Evolutionary conservation across 345 rosid species (phyloP).

Genomic region (Hirschfeldia incana): DNA sequence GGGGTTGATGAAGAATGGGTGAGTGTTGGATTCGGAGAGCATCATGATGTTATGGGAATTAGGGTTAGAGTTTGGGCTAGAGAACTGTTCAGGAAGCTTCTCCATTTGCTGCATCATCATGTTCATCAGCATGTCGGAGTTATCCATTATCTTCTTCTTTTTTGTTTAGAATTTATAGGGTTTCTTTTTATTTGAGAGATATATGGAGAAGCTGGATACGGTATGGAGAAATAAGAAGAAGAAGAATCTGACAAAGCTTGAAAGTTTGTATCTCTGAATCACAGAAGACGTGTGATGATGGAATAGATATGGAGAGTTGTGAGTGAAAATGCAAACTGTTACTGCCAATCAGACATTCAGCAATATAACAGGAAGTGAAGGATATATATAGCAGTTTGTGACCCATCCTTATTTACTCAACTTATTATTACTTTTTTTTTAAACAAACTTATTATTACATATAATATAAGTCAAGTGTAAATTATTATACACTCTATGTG

Average conservation of each 20-base stretch:
- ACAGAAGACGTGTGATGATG: constrained; percentile 19
- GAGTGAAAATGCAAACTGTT: constrained; percentile 29
- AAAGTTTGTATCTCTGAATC: constrained; percentile 7
- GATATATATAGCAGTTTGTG: constrained; percentile 49
- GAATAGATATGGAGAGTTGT: constrained; percentile 26
- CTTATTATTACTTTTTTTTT: constrained; percentile 21
- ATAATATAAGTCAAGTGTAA: neutral
- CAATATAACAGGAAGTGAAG: constrained; percentile 33
- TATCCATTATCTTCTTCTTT: constrained; percentile 26
- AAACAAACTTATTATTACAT: constrained; percentile 27
- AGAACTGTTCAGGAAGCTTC: constrained; percentile 56
- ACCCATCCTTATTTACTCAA: constrained; percentile 27
- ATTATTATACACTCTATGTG: neutral
- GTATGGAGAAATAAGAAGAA: constrained; percentile 36
- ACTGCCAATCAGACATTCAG: constrained; percentile 35
- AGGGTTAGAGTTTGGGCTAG: constrained; percentile 37
- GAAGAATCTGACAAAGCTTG: constrained; percentile 37
- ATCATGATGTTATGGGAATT: constrained; percentile 23
- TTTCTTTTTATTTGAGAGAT: constrained; percentile 8
- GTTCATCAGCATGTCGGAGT: constrained; percentile 44
- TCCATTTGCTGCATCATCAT: constrained; percentile 65
- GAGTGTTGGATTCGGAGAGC: constrained; percentile 36
- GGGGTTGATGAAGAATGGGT: constrained; percentile 21
- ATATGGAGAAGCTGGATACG: constrained; percentile 33
- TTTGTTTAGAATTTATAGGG: constrained; percentile 4